Evolutionary conservation across 768 basidiomycete genomes (phyloP).

Genomic region (Dacryopinax primogenitus): DNA sequence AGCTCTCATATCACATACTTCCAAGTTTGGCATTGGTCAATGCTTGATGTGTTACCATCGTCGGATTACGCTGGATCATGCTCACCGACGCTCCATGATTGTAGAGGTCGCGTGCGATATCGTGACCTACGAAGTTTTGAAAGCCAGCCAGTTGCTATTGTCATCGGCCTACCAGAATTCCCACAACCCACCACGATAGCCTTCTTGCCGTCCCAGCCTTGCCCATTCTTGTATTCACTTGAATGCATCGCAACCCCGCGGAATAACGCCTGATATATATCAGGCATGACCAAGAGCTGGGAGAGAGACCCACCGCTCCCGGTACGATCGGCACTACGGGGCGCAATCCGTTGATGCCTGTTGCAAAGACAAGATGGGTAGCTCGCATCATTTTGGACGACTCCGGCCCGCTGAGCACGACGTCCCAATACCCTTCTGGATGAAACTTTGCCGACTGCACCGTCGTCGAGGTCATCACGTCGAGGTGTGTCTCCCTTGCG

Average conservation of each 20-base stretch:
- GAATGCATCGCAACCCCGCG: not conserved
- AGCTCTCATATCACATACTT: not conserved
- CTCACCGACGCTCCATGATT: not conserved
- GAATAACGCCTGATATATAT: not conserved
- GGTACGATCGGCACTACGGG: not conserved
- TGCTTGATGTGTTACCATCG: not conserved
- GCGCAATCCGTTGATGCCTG: not conserved
- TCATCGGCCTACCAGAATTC: not conserved
- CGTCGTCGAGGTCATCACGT: not conserved
- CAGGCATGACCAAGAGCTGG: not conserved
- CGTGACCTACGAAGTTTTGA: not conserved
- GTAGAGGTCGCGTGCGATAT: conserved; percentile 5
- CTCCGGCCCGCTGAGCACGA: not conserved
- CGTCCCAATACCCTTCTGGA: not conserved
- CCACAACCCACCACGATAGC: conserved; percentile 3
- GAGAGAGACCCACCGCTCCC: not conserved
- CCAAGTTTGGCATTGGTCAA: not conserved
- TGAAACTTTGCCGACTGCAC: not conserved
- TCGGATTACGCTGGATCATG: conserved; percentile 6
- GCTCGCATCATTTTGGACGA: not conserved
- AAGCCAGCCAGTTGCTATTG: not conserved
- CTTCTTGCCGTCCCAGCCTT: not conserved
- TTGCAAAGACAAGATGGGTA: not conserved
- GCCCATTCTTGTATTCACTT: not conserved
- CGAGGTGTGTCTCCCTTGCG: not conserved